phyloP scores from a whole-genome alignment of 768 basidiomycete species.

The Mycena galopus region DNA sequence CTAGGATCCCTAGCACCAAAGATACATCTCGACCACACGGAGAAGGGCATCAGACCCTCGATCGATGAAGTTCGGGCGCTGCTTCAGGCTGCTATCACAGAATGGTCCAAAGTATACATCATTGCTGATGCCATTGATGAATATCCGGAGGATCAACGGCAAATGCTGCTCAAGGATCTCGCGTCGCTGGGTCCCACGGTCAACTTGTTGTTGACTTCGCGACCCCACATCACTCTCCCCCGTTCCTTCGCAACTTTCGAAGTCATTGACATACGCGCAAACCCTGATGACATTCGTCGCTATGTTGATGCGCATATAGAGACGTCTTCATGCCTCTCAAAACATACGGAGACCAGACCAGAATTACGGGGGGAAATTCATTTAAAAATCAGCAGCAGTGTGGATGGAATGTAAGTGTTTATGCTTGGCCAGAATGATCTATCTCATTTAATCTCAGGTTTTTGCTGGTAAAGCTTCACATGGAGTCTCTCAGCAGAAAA shows the following conservation, averaged over 20 bases:
- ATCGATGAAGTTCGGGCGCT: too few relatives aligned
- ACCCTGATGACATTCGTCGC: not conserved
- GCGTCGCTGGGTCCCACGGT: not conserved
- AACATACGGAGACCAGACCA: not conserved
- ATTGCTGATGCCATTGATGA: not conserved
- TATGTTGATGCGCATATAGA: not conserved
- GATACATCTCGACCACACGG: not conserved
- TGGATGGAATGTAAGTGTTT: not conserved
- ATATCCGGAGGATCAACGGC: not conserved
- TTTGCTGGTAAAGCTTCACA: not conserved
- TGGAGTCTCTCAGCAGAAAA: not conserved
- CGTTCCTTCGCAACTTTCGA: not conserved
- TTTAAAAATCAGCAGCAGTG: not conserved
- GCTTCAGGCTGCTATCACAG: not conserved
- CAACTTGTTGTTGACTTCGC: not conserved
- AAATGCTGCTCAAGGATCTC: not conserved
- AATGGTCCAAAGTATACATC: not conserved
- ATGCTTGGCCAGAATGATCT: not conserved
- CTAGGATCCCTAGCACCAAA: not conserved
- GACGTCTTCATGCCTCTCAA: not conserved
- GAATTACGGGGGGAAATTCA: not conserved
- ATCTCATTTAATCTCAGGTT: not conserved
- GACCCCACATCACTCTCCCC: not conserved
- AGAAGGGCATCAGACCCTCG: not conserved
- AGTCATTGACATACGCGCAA: not conserved